These are phyloP conservation scores for Fusarium longipes DNA, from an alignment of 2,329 filamentous ascomycete genomes.

Conservation along the genomic window DNA sequence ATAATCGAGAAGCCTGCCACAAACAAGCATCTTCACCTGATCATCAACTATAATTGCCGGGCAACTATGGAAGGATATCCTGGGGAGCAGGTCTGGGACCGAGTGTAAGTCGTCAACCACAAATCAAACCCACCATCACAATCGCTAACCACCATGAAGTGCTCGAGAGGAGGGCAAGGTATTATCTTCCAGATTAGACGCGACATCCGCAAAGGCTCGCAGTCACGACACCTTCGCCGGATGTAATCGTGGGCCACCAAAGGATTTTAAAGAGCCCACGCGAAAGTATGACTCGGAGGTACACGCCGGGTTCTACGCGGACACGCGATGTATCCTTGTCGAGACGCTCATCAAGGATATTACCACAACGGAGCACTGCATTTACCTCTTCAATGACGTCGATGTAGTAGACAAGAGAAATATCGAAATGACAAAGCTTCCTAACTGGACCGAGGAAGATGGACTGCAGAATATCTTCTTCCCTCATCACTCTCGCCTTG, in stretches of 20 bases:
- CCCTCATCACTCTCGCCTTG: neutral
- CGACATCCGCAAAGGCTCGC: neutral
- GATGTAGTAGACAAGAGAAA: conserved; percentile 3
- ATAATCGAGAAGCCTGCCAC: neutral
- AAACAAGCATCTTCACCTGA: neutral
- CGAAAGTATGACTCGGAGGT: neutral
- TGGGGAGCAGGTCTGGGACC: neutral
- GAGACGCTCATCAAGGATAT: conserved; percentile 29
- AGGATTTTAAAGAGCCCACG: neutral
- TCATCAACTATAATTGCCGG: neutral
- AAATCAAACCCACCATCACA: neutral
- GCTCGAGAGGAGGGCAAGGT: neutral
- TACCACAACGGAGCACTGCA: conserved; percentile 6
- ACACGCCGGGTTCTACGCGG: neutral
- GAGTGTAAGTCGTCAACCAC: neutral
- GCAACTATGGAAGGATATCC: neutral
- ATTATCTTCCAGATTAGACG: neutral
- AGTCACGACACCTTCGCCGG: neutral
- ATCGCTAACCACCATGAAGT: neutral
- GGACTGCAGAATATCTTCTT: conserved; percentile 24
- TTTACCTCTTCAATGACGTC: conserved; percentile 21
- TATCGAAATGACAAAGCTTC: neutral
- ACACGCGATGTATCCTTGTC: conserved; percentile 5
- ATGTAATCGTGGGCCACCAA: neutral
- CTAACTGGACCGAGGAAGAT: conserved; percentile 5